These are phyloP conservation scores for Cyberlindnera mycetangii DNA, from an alignment of 805 yeast species.

Conservation along the genomic window DNA sequence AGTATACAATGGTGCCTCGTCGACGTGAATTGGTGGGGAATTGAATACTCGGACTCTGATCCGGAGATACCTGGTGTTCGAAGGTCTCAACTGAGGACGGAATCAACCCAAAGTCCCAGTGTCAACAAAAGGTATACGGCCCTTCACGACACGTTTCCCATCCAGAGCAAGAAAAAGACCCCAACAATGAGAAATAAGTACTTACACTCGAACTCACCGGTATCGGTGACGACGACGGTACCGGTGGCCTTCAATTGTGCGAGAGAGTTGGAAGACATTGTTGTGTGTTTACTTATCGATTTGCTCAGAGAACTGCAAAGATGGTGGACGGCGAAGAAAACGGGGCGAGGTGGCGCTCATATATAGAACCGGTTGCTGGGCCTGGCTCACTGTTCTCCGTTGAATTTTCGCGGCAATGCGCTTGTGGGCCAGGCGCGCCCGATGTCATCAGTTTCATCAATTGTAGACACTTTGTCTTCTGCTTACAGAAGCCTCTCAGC, in stretches of 20 bases:
- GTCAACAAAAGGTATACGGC: neutral
- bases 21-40: neutral
- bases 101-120: neutral
- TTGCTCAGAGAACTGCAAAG: neutral
- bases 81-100: neutral
- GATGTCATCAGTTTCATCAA: constrained; percentile 4
- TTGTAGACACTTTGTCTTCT: too few relatives aligned
- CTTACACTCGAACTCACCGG: constrained; percentile 89
- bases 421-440: constrained; percentile 8
- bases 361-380: constrained; percentile 1
- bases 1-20: neutral
- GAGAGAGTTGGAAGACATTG: constrained; percentile 59
- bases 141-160: too few relatives aligned
- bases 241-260: constrained; percentile 94
- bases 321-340: neutral
- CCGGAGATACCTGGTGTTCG: neutral
- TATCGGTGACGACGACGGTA: constrained; percentile 95
- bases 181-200: neutral
- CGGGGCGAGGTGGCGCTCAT: neutral
- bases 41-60: neutral
- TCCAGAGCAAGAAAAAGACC: neutral
- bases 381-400: constrained; percentile 15
- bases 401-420: constrained; percentile 3
- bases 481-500: too few relatives aligned
- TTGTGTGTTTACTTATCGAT: too few relatives aligned